Conservation (phyloP, 805 yeast species). For the Pichia paraexigua region DNA sequence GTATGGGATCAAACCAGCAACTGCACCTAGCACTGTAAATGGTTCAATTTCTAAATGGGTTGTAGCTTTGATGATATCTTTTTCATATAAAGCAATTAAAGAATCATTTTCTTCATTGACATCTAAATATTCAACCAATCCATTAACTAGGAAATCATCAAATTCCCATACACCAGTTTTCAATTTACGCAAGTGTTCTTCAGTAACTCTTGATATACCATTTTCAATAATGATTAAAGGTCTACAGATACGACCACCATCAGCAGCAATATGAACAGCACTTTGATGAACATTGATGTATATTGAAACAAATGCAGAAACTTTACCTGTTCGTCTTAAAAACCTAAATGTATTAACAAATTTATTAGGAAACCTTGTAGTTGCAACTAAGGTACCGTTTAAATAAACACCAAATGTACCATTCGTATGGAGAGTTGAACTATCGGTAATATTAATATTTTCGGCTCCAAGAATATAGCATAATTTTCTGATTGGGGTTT, state of each 20-base stretch:
- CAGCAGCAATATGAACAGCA: constrained; percentile 97
- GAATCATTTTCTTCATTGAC: constrained; percentile 97
- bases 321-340: constrained; percentile 74
- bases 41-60: constrained; percentile 97
- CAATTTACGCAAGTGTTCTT: constrained; percentile 57
- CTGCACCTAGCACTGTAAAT: constrained; percentile 86
- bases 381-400: constrained; percentile 91
- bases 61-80: constrained; percentile 44
- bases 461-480: constrained; percentile 87
- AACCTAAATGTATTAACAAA: constrained; percentile 74
- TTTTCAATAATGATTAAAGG: constrained; percentile 84
- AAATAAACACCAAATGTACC: constrained; percentile 82
- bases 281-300: constrained; percentile 82
- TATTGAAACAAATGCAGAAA: constrained; percentile 86
- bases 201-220: constrained; percentile 61
- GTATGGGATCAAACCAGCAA: constrained; percentile 85
- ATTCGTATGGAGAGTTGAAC: constrained; percentile 66
- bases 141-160: constrained; percentile 80
- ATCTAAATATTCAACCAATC: constrained; percentile 90
- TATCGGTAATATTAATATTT: constrained; percentile 71
- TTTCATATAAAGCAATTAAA: constrained; percentile 82
- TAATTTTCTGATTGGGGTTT: constrained; percentile 70
- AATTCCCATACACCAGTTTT: constrained; percentile 70
- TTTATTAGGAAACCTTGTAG: constrained; percentile 77
- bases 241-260: constrained; percentile 97